These are phyloP conservation scores for Citrullus amarus DNA, from an alignment of 306 rosid species.

Conservation along the genomic window DNA sequence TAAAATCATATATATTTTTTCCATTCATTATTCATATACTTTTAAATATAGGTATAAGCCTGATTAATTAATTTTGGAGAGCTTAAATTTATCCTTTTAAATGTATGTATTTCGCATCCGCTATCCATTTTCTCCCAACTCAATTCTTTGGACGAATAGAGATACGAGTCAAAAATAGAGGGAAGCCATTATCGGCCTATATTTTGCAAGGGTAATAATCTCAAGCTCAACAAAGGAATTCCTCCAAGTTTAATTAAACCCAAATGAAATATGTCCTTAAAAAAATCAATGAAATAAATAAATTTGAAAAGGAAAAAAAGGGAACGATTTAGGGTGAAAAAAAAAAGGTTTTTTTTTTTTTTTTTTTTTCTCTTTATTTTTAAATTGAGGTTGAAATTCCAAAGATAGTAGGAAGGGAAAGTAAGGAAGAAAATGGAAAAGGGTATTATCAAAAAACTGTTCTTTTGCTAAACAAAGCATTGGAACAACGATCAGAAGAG, in stretches of 20 bases:
- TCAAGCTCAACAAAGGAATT: not conserved
- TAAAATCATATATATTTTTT: too few relatives aligned
- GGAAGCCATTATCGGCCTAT: not conserved
- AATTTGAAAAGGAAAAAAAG: not conserved
- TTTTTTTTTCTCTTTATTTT: not conserved
- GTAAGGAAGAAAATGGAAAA: constrained; percentile 6
- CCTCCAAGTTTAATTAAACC: not conserved
- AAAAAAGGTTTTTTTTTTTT: too few relatives aligned
- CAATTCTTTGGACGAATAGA: not conserved
- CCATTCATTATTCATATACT: too few relatives aligned
- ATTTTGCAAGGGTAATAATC: not conserved
- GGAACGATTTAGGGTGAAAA: not conserved
- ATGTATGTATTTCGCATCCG: not conserved
- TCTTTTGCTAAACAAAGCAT: constrained; percentile 3
- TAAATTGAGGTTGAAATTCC: constrained; percentile 19
- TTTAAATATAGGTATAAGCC: too few relatives aligned
- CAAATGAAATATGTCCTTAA: not conserved
- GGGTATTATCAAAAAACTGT: constrained; percentile 1
- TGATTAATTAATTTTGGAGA: not conserved
- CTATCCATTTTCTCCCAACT: not conserved
- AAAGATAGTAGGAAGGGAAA: constrained; percentile 4
- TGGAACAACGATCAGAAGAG: constrained; percentile 23
- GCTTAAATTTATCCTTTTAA: not conserved
- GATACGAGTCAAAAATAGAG: not conserved
- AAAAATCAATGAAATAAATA: not conserved